A percentile compares a stretch with the other conserved stretches of the same genome.
phyloP scores from a whole-genome alignment of 2,329 filamentous ascomycete genomes.

The Penicillium corylophilum region DNA sequence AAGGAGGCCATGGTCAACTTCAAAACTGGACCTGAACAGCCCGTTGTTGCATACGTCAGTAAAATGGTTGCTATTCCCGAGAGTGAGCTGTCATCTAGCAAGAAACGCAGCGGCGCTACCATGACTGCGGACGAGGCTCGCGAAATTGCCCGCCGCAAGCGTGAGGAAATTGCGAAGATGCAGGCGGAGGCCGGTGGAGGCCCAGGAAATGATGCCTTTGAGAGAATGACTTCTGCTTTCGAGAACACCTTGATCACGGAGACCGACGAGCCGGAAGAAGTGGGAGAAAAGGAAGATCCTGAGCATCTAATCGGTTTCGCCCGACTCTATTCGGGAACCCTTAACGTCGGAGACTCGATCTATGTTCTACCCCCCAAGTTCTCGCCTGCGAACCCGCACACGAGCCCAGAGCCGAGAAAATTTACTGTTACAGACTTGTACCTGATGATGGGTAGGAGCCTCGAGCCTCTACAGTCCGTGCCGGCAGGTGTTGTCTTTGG shows the following conservation, averaged over 20 bases:
- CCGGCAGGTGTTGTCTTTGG: slow-evolving; percentile 95
- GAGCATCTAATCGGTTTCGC: slow-evolving; percentile 96
- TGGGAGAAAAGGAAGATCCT: slow-evolving; percentile 64
- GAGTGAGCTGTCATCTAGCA: slow-evolving; percentile 83
- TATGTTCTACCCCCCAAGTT: slow-evolving; percentile 94
- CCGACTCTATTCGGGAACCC: slow-evolving; percentile 83
- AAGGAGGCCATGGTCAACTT: slow-evolving; percentile 82
- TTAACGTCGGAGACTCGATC: slow-evolving; percentile 84
- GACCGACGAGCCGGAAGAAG: slow-evolving; percentile 49
- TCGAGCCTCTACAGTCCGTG: slow-evolving; percentile 79
- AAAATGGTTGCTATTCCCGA: slow-evolving; percentile 97
- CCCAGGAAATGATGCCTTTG: slow-evolving; percentile 48
- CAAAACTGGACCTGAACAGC: slow-evolving; percentile 66
- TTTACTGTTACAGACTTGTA: slow-evolving; percentile 86
- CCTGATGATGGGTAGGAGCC: slow-evolving; percentile 87
- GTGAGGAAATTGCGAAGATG: slow-evolving; percentile 80
- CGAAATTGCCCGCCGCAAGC: slow-evolving; percentile 82
- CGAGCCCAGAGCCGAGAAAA: slow-evolving; percentile 71
- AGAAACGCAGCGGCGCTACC: slow-evolving; percentile 66
- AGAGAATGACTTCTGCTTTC: slow-evolving; percentile 61
- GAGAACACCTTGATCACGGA: slow-evolving; percentile 56
- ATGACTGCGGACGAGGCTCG: slow-evolving; percentile 87
- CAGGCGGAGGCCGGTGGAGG: slow-evolving; percentile 58
- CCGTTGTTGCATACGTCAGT: slow-evolving; percentile 91
- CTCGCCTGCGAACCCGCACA: slow-evolving; percentile 73